Base-by-base conservation (phyloP, 2,329 filamentous ascomycete genomes). In the Fusarium sp. region DNA sequence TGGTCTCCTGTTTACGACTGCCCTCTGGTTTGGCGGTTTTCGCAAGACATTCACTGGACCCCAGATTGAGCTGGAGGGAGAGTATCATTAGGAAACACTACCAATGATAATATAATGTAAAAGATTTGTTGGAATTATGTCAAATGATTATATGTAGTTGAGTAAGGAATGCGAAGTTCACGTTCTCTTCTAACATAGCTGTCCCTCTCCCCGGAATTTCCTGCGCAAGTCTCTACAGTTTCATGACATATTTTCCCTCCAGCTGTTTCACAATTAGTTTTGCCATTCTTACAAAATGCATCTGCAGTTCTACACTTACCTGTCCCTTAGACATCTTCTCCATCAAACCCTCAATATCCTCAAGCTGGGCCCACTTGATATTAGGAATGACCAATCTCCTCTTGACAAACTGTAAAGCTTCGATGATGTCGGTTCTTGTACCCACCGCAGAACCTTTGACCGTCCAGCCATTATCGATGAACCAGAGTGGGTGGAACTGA, bases 361-460 rank as follows among this genome's bases (percentile, higher is more conserved):
- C 57, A n/a, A 66, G 58, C 2, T 54, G 17, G 0, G 62, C 65
- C 56, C 51, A 63, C n/a, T 60, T 58, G 7, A 69, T 39, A 40
- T 57, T 64, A 5, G 68, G 66, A 17, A 63, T 57, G 3, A 72
- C 69, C 0, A 58, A 35, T 2, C 68, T 13, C 4, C 69, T 47
- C 17, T 69, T 63, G 4, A 82, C 79, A 67, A 81, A 81, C 23
- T 79, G 78, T 6, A 82, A 67, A 1, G 80, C 80, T 58, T 82
- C 80, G 1, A 78, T 59, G 1, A 80, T 79, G 52, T 82, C 80
- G 3, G 67, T 63, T 15, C 78, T 67, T 3, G 78, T 80, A 1
- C 80, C 80, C 0, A 80, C 78, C 13, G 75, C 60, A 0, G 78
- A 78, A 0, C 78, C 79, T 14, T 77, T 70, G 3, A 82, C 63